These are phyloP conservation scores for Talaromyces marneffei DNA, from an alignment of 2,329 filamentous ascomycete species.

Conservation along the genomic window DNA sequence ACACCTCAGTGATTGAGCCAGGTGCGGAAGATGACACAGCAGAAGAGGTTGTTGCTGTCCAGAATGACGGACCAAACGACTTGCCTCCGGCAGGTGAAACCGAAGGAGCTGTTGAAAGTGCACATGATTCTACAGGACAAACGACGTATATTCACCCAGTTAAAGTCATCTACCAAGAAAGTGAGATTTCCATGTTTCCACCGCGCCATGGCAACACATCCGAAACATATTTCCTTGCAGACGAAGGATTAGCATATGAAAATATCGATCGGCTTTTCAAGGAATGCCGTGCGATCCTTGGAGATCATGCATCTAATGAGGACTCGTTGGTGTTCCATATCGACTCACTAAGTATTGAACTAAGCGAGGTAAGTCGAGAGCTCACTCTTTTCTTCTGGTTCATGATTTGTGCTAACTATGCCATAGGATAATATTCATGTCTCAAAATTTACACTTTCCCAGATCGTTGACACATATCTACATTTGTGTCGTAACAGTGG, in stretches of 20 bases:
- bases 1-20: not conserved
- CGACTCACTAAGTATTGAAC: constrained; percentile 50
- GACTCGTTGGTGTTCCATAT: constrained; percentile 54
- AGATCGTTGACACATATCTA: constrained; percentile 56
- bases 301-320: constrained; percentile 50
- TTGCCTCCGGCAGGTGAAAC: constrained; percentile 15
- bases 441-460: constrained; percentile 47
- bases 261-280: constrained; percentile 52
- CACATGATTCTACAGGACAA: constrained; percentile 2
- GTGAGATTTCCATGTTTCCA: constrained; percentile 55
- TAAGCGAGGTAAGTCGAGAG: constrained; percentile 51
- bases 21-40: not conserved
- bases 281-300: constrained; percentile 51
- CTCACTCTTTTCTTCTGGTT: not conserved
- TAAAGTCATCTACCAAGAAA: constrained; percentile 50
- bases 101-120: constrained; percentile 14
- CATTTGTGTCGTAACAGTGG: constrained; percentile 56
- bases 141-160: constrained; percentile 39
- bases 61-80: not conserved
- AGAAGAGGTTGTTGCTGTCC: not conserved
- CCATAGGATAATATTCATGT: constrained; percentile 46
- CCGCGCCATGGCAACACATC: constrained; percentile 49
- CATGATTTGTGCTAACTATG: constrained; percentile 21
- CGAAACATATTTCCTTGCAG: constrained; percentile 52
- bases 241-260: constrained; percentile 50